Evolutionary conservation across 257 asterid genomes (phyloP), one percentile per base, ranked within the genome.

Genomic region (Coffea eugenioides): DNA sequence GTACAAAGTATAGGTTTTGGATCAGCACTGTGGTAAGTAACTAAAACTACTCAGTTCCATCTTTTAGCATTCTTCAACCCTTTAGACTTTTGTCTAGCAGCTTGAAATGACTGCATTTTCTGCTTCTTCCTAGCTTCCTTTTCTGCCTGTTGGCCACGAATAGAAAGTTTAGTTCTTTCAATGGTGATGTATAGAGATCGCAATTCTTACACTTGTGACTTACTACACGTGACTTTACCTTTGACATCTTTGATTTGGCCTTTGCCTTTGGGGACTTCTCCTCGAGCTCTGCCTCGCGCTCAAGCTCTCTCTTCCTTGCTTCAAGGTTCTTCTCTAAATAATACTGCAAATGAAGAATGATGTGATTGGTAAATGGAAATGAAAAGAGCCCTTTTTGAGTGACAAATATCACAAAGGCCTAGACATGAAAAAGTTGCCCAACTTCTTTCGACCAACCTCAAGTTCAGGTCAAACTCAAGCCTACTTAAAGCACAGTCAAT

Each of bases 161-260:
- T 15, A 80, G 21, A 48, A 72, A 45, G 16, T 8, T 14, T 0
- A 49, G 9, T 2, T 15, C 61, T 27, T 74, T 2, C 36, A 54
- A 23, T 16, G 8, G 62, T 59, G 13, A 39, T 31, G 65, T 27
- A 59, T 34, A n/a, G 13, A 54, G 2, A 67, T 69, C 49, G 21
- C 16, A 34, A 6, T 45, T 43, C 34, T 52, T 23, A 52, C 15
- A n/a, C 39, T 66, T 65, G 23, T 15, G 51, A 65, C 51, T 11
- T 36, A 65, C 51, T 11, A 76, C 34, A 43, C 36, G 16, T 36
- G 56, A n/a, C 69, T 59, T 72, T 86, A 94, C 99, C 98, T 96
- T 96, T 61, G 99, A 90, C 99, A 94, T 94, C 92, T 96, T 96
- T 83, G 99, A 92, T 85, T 96, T 96, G 43, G 99, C 97, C 91